A percentile compares a stretch with the other conserved stretches of the same genome.
These are phyloP conservation scores for Aurantiochytrium sp. DNA, from an alignment of 108 stramenopile genomes.

Conservation along the genomic window DNA sequence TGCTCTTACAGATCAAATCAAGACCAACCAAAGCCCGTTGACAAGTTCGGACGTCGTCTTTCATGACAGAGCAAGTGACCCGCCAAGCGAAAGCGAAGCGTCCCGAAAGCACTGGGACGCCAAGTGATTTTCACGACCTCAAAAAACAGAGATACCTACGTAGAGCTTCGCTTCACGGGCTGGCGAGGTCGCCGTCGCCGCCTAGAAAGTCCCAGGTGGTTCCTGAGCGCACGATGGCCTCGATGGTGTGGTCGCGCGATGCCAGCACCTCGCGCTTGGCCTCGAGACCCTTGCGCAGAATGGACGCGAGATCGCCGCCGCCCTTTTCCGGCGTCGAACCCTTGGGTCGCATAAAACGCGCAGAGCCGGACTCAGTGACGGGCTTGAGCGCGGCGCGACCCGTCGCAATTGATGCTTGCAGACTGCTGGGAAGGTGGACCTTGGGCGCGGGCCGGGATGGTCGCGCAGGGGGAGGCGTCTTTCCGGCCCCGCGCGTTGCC, in stretches of 20 bases:
- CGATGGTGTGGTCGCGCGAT: not conserved
- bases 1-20: too few species aligned
- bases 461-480: not conserved
- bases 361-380: not conserved
- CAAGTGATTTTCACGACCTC: too few species aligned
- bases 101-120: too few species aligned
- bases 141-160: too few species aligned
- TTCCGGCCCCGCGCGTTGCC: not conserved
- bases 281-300: constrained; percentile 11
- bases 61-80: too few species aligned
- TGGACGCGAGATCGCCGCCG: not conserved
- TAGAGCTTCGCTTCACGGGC: not conserved
- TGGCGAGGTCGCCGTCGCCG: not conserved
- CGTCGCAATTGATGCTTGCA: not conserved
- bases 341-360: not conserved
- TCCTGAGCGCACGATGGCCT: not conserved
- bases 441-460: not conserved
- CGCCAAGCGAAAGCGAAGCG: too few species aligned
- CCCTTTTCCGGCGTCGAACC: not conserved
- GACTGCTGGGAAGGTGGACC: not conserved
- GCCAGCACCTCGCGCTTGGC: not conserved
- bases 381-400: not conserved
- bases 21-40: too few species aligned
- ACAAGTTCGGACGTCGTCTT: too few species aligned
- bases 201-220: not conserved